A percentile compares a stretch with the other conserved stretches of the same genome.
phyloP scores from a whole-genome alignment of 768 basidiomycete genomes.

The Russula abietina region DNA sequence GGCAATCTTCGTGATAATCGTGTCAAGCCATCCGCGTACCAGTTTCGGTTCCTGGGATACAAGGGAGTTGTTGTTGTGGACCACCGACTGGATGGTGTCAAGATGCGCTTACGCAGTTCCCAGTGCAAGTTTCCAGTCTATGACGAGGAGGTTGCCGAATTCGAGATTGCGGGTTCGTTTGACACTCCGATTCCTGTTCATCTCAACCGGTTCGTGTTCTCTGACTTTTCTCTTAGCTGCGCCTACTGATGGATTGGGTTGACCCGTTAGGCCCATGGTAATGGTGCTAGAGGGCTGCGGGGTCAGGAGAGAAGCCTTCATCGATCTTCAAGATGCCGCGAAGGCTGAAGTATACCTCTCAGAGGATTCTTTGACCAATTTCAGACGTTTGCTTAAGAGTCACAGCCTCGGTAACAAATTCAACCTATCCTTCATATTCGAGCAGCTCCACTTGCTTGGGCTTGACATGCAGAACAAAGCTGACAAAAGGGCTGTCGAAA shows the following conservation, averaged over 20 bases:
- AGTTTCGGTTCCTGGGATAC: conserved; percentile 74
- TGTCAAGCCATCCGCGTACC: conserved; percentile 42
- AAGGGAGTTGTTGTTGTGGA: conserved; percentile 80
- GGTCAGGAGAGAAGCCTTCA: conserved; percentile 51
- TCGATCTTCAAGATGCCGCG: conserved; percentile 54
- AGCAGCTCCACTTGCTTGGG: conserved; percentile 41
- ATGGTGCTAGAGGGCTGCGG: conserved; percentile 77
- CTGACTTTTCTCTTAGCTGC: background rate
- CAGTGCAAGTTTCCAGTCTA: conserved; percentile 71
- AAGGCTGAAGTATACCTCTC: conserved; percentile 55
- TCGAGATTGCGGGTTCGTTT: conserved; percentile 70
- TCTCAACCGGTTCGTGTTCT: conserved; percentile 55
- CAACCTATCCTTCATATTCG: conserved; percentile 47
- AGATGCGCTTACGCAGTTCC: conserved; percentile 62
- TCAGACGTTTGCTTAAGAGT: conserved; percentile 42
- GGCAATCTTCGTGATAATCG: background rate
- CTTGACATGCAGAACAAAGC: conserved; percentile 42
- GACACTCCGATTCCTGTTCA: conserved; percentile 54
- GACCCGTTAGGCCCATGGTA: conserved; percentile 50
- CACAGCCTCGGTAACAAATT: conserved; percentile 46
- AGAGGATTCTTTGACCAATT: conserved; percentile 42
- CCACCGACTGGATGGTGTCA: conserved; percentile 45
- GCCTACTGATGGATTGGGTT: background rate
- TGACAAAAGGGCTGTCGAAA: conserved; percentile 39
- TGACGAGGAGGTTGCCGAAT: conserved; percentile 41